Evolutionary conservation across 192 early-diverging fungal species (phyloP).

Genomic region (Mortierella antarctica): DNA sequence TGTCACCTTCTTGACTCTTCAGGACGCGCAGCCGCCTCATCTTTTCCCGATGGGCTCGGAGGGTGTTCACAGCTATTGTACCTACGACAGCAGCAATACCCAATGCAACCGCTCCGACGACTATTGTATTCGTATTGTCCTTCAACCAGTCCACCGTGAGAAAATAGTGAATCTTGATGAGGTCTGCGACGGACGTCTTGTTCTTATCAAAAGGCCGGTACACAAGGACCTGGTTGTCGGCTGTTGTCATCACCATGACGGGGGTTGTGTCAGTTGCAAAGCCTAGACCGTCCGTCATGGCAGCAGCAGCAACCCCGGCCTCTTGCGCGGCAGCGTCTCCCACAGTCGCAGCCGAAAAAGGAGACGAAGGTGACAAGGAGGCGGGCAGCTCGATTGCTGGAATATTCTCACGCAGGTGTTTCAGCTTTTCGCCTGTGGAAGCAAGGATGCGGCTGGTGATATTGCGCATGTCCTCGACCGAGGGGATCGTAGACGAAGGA

Average conservation of each 20-base stretch:
- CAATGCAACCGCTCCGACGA: constrained; percentile 2
- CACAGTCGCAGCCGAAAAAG: not conserved
- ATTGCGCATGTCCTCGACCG: constrained; percentile 40
- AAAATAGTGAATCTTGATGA: constrained; percentile 30
- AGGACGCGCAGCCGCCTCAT: constrained; percentile 15
- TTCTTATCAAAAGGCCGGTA: constrained; percentile 10
- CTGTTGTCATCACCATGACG: not conserved
- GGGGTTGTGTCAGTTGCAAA: constrained; percentile 1
- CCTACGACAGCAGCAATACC: constrained; percentile 14
- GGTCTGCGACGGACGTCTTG: constrained; percentile 8
- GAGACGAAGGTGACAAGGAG: constrained; percentile 3
- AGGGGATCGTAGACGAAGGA: constrained; percentile 11
- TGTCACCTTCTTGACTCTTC: constrained; percentile 10
- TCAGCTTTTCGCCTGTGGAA: constrained; percentile 17
- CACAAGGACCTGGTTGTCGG: constrained; percentile 5
- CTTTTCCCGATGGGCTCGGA: constrained; percentile 9
- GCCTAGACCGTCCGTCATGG: not conserved
- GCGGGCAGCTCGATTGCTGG: constrained; percentile 21
- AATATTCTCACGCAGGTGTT: constrained; percentile 42
- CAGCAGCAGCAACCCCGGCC: not conserved
- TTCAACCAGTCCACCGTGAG: constrained; percentile 34
- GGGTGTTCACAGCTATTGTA: constrained; percentile 13
- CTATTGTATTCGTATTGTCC: constrained; percentile 11
- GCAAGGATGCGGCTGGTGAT: constrained; percentile 32
- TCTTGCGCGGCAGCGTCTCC: constrained; percentile 3